Percentiles rank a stretch among this genome's conserved stretches.
Conservation (phyloP, 345 rosid species). For the Camelina sativa region DNA sequence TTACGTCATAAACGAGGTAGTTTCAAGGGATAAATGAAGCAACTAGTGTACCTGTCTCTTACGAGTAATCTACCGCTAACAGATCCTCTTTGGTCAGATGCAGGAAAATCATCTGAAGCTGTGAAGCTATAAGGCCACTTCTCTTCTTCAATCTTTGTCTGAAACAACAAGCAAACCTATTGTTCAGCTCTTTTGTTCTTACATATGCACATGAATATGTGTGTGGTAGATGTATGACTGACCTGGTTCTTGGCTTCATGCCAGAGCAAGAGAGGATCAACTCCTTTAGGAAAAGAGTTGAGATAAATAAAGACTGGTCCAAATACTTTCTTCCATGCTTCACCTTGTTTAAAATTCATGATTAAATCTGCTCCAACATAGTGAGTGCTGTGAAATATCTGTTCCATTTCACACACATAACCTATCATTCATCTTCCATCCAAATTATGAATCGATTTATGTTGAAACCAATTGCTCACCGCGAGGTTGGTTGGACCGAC, state of each 20-base stretch:
- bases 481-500: constrained; percentile 90
- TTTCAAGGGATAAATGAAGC: background rate
- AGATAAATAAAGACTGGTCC: constrained; percentile 86
- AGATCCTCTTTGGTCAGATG: constrained; percentile 63
- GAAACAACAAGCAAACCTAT: constrained; percentile 26
- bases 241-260: constrained; percentile 85
- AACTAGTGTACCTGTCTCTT: constrained; percentile 58
- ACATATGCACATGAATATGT: background rate
- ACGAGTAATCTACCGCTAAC: constrained; percentile 69
- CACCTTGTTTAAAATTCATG: constrained; percentile 53
- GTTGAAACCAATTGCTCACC: constrained; percentile 46
- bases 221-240: background rate
- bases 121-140: constrained; percentile 91
- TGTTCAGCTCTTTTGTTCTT: constrained; percentile 11
- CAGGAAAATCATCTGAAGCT: constrained; percentile 68
- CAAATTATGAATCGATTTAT: background rate
- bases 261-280: constrained; percentile 71
- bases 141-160: constrained; percentile 63
- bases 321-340: constrained; percentile 91
- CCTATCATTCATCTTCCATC: background rate
- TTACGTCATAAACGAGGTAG: background rate
- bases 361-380: constrained; percentile 80
- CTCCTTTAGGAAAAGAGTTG: constrained; percentile 56
- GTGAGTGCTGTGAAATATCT: constrained; percentile 89
- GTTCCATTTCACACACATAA: constrained; percentile 26